phyloP scores from a whole-genome alignment of 176 grass and related monocot species.

The Bothriochloa decipiens region DNA sequence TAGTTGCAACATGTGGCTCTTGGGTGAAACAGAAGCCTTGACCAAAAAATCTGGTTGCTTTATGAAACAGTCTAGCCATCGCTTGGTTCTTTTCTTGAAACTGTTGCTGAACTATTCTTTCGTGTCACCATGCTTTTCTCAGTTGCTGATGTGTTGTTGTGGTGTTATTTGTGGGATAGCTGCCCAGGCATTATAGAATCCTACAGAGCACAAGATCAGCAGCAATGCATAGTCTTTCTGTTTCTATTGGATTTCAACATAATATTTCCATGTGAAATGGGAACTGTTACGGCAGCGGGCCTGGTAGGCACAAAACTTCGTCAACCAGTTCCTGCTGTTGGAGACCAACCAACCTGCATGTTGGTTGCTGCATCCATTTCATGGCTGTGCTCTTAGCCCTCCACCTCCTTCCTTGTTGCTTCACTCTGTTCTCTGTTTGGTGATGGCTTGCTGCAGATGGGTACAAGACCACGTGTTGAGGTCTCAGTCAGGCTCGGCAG shows the following conservation, averaged over 20 bases:
- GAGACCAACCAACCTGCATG: constrained; percentile 31
- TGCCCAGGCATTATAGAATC: not conserved
- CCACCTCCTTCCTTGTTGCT: constrained; percentile 21
- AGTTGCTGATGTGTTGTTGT: not conserved
- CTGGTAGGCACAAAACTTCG: constrained; percentile 28
- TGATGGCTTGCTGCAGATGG: constrained; percentile 15
- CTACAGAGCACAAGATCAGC: not conserved
- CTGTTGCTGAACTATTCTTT: constrained; percentile 11
- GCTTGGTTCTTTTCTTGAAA: not conserved
- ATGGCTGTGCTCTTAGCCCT: constrained; percentile 7
- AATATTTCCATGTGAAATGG: not conserved
- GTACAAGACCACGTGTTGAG: constrained; percentile 20
- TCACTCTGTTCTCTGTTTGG: constrained; percentile 36
- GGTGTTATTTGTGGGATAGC: constrained; percentile 10
- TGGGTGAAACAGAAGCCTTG: constrained; percentile 37
- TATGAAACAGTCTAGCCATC: not conserved
- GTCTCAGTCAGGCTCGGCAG: not conserved
- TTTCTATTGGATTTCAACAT: not conserved
- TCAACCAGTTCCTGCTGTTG: constrained; percentile 27
- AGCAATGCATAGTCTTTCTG: not conserved
- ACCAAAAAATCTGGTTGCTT: constrained; percentile 9
- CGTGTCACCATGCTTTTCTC: constrained; percentile 24
- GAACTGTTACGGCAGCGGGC: not conserved
- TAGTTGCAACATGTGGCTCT: constrained; percentile 37
- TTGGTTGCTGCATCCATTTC: constrained; percentile 32